Percentiles rank a stretch among this genome's conserved stretches.
Evolutionary conservation across 306 rosid genomes (phyloP).

Genomic region (Vachellia pachyceras): DNA sequence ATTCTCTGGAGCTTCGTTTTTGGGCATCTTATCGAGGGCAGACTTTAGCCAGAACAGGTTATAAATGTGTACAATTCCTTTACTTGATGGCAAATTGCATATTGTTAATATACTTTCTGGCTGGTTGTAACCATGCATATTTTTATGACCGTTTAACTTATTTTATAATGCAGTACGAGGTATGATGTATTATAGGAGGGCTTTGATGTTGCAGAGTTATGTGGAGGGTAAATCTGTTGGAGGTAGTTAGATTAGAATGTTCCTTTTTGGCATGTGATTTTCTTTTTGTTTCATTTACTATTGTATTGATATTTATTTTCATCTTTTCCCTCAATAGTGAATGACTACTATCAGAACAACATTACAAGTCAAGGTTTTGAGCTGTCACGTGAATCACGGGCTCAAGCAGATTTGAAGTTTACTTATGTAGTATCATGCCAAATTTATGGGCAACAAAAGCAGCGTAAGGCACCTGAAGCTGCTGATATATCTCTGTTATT

Average conservation of each 20-base stretch:
- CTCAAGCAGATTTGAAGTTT: constrained; percentile 95
- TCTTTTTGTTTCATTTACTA: constrained; percentile 25
- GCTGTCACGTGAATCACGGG: constrained; percentile 81
- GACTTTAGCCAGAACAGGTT: constrained; percentile 98
- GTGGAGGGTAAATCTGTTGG: constrained; percentile 76
- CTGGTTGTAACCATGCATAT: constrained; percentile 12
- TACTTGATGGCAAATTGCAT: constrained; percentile 14
- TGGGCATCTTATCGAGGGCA: constrained; percentile 98
- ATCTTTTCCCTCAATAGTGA: constrained; percentile 50
- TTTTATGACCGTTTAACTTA: constrained; percentile 27
- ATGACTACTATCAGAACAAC: constrained; percentile 60
- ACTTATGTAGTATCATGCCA: constrained; percentile 99
- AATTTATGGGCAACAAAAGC: constrained; percentile 98
- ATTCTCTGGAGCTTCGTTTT: constrained; percentile 90
- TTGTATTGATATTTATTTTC: constrained; percentile 33
- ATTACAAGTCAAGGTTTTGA: constrained; percentile 79
- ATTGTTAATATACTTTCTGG: constrained; percentile 11
- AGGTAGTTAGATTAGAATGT: constrained; percentile 58
- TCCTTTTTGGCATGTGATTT: constrained; percentile 1
- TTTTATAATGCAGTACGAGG: constrained; percentile 83
- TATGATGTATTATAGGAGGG: constrained; percentile 98
- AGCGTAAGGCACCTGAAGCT: constrained; percentile 75
- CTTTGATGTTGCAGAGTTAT: constrained; percentile 93
- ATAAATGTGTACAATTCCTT: constrained; percentile 26
- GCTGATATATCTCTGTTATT: constrained; percentile 90